Conservation (phyloP, 2,329 filamentous ascomycete genomes). For the Myriosclerotinia scirpicola region DNA sequence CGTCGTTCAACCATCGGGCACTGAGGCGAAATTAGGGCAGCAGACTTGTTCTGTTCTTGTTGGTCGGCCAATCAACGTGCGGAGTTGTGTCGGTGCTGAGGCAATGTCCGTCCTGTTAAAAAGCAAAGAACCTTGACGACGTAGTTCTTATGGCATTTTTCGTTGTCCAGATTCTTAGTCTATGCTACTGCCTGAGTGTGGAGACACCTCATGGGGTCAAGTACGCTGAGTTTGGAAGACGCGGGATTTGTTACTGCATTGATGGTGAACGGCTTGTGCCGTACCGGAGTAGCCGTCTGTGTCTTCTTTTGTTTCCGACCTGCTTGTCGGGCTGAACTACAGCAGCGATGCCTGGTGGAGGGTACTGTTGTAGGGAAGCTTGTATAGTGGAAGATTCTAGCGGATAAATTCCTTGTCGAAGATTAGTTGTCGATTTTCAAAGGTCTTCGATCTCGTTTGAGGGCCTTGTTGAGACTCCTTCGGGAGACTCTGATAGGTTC, state of each 20-base stretch:
- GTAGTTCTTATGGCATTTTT: constrained; percentile 18
- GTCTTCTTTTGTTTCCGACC: constrained; percentile 18
- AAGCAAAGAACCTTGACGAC: constrained; percentile 14
- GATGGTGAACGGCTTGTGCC: constrained; percentile 14
- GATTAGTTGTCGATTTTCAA: constrained; percentile 2
- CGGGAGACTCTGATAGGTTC: constrained; percentile 14
- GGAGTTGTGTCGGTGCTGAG: constrained; percentile 19
- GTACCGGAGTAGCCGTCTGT: constrained; percentile 15
- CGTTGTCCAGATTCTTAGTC: constrained; percentile 5
- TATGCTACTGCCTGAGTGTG: constrained; percentile 15
- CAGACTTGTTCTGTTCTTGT: constrained; percentile 13
- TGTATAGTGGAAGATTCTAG: constrained; percentile 17
- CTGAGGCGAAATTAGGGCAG: constrained; percentile 21
- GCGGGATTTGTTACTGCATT: constrained; percentile 18
- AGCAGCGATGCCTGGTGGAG: constrained; percentile 10
- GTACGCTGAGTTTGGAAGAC: constrained; percentile 6
- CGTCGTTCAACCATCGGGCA: constrained; percentile 13
- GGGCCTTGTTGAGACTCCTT: constrained; percentile 17
- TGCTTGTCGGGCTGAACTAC: constrained; percentile 7
- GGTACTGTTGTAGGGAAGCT: constrained; percentile 9
- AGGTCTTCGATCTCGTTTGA: not conserved
- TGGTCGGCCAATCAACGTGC: constrained; percentile 15
- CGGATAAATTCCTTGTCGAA: constrained; percentile 8
- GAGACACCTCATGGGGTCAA: constrained; percentile 10
- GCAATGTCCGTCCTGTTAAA: constrained; percentile 18